Evolutionary conservation across 2,329 filamentous ascomycete species (phyloP), one percentile per base, ranked within the genome.

Genomic region (Huntiella abstrusa): DNA sequence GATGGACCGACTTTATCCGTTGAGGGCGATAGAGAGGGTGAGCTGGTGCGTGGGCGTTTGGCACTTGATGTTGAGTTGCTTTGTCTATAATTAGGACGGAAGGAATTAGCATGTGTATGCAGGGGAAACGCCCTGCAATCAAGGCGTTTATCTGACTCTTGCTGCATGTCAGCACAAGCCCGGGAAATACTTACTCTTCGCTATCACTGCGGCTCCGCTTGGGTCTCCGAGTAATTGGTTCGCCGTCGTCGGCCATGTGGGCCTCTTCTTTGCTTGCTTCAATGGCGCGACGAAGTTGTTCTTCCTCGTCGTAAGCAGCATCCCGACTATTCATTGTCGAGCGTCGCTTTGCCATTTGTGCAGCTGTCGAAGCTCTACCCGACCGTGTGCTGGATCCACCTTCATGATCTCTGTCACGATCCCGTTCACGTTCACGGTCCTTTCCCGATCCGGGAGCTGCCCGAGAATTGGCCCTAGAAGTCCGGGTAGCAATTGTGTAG

Each of bases 311-410:
- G 55, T 96, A 96, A 16, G 86, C 88, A 37, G 88, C 87, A 60
- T 86, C 82, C 51, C 88, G 77, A 59, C 91, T 98, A 58, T 96
- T 94, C 85, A 96, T 95, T 5, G 91, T 98, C 15, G 86, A 94
- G 22, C 91, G 75, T 50, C 91, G 76, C 60, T 95, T 96, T 34
- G 80, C 77, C 45, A 74, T 71, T 46, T 75, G 70, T 38, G 63
- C 64, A 8, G 63, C 58, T 1, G 67, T 63, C 7, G 66, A 67
- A 46, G 66, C 66, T 41, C 68, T 74, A 52, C 64, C 73, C 57
- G 60, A 74, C 63, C 73, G 76, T 57, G 68, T 71, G 49, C 67
- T 70, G 19, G 64, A 77, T 55, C 62, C 69, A 56, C 62, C 64
- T 54, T 82, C 75, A 58, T 83, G 81, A 7, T 49, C 48, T 19